Percentiles rank a stretch among this genome's conserved stretches.
Conservation (phyloP, 106 monocot species). For the Dendrobium chrysotoxum region DNA sequence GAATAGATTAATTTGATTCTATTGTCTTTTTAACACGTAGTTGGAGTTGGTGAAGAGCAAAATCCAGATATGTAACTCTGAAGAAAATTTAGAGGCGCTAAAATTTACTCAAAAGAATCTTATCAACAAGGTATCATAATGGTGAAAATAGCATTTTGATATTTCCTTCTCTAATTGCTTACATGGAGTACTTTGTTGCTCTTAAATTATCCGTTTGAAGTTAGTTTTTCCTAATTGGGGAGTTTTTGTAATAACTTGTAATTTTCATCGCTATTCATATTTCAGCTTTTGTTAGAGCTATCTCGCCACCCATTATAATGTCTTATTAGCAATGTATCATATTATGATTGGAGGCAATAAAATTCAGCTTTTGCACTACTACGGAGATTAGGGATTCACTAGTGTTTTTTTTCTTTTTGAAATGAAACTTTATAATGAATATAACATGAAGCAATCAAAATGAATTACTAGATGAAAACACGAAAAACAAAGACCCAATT, state of each 20-base stretch:
- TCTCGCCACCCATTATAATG: no score
- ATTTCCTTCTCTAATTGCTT: neutral
- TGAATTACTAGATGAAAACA: no score
- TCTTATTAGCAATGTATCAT: no score
- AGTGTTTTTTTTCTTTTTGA: no score
- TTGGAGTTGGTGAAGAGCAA: slow-evolving; percentile 65
- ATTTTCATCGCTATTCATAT: neutral
- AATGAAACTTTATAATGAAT: no score
- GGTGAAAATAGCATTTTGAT: neutral
- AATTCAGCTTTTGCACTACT: no score
- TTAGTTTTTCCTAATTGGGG: neutral
- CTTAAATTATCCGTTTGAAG: neutral
- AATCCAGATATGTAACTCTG: slow-evolving; percentile 44
- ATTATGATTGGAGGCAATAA: no score
- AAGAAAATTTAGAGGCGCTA: slow-evolving; percentile 45
- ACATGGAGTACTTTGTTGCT: neutral
- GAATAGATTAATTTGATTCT: slow-evolving; percentile 2
- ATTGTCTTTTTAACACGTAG: slow-evolving; percentile 19
- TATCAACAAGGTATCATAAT: slow-evolving; percentile 58
- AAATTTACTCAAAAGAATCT: slow-evolving; percentile 59
- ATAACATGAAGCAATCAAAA: no score
- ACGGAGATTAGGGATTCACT: no score
- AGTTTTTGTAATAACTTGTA: neutral
- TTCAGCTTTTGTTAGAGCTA: neutral
- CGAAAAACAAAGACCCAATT: no score